phyloP scores from a whole-genome alignment of 2,329 filamentous ascomycete species.

The Exophiala dermatitidis region DNA sequence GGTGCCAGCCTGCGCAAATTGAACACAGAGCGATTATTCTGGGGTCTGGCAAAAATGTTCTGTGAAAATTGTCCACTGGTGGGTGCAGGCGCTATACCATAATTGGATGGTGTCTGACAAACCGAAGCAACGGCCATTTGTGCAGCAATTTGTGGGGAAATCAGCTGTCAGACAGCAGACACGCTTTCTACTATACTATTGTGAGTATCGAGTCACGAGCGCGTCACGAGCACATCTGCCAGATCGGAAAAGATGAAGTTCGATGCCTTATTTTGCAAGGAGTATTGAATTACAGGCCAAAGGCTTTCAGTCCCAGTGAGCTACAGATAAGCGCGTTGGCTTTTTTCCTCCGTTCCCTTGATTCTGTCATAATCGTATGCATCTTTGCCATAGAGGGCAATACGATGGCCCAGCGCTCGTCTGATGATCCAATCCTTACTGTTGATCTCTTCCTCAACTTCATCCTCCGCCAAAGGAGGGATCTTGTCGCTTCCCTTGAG shows the following conservation, averaged over 20 bases:
- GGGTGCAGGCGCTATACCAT: constrained; percentile 15
- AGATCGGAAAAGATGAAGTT: too few species aligned
- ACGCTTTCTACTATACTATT: too few species aligned
- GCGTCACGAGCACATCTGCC: neutral
- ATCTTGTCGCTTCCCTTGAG: constrained; percentile 34
- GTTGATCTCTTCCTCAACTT: constrained; percentile 33
- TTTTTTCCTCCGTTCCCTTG: constrained; percentile 23
- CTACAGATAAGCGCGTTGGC: constrained; percentile 22
- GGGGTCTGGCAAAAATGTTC: constrained; percentile 6
- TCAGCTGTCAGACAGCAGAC: neutral
- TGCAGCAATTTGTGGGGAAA: neutral
- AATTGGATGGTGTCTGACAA: constrained; percentile 1
- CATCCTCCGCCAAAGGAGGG: constrained; percentile 30
- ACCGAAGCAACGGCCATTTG: neutral
- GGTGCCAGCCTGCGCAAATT: constrained; percentile 1
- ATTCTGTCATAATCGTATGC: constrained; percentile 23
- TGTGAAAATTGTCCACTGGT: constrained; percentile 18
- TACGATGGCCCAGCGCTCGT: constrained; percentile 33
- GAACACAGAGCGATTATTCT: neutral
- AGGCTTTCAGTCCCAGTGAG: too few species aligned
- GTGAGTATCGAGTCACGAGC: too few species aligned
- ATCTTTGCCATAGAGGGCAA: constrained; percentile 20
- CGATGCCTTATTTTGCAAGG: too few species aligned
- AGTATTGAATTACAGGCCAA: too few species aligned
- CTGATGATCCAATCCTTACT: constrained; percentile 40